Evolutionary conservation across 306 rosid genomes (phyloP).

Genomic region (barrel medic (Medicago truncatula)): MtrunA17r5.0-ANR NC_053045.1:64698501-64699000

Average conservation of each 20-base stretch:
- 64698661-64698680: constrained; percentile 49
- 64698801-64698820: constrained; percentile 68
- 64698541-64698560: constrained; percentile 38
- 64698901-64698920: constrained; percentile 36
- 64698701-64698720: constrained; percentile 37
- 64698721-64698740: constrained; percentile 37
- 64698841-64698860: constrained; percentile 81
- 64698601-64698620: constrained; percentile 47
- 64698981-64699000: neutral
- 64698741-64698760: constrained; percentile 70
- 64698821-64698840: constrained; percentile 84
- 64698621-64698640: constrained; percentile 69
- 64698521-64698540: constrained; percentile 37
- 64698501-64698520: constrained; percentile 49
- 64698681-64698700: constrained; percentile 27
- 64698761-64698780: constrained; percentile 89
- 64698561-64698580: constrained; percentile 44
- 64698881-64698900: constrained; percentile 69
- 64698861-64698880: constrained; percentile 78
- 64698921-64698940: constrained; percentile 28
- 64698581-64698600: constrained; percentile 49
- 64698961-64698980: neutral
- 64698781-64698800: constrained; percentile 72
- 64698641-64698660: constrained; percentile 74
- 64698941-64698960: neutral